Evolutionary conservation across 257 asterid genomes (phyloP), one percentile per base, ranked within the genome.

Genomic region (Plantago ovata): DNA sequence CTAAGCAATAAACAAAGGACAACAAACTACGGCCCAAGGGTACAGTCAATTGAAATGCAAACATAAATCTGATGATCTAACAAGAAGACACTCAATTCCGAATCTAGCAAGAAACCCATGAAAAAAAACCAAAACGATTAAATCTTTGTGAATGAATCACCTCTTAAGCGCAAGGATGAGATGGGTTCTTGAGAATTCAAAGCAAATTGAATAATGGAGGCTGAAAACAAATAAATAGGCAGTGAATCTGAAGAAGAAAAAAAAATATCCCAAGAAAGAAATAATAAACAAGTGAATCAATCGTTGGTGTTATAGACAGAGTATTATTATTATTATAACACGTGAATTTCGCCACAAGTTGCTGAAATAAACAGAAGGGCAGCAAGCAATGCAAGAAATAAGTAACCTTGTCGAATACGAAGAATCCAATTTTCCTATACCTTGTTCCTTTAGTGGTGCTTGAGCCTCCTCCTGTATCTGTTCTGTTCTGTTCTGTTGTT

Each of bases 321-420:
- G n/a, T n/a, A n/a, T n/a, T n/a, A 28, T 8, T 28, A 28, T 28
- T 28, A 3, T 28, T 28, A 4, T 28, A 8, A 4, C 36, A 28
- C 7, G 36, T 28, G 36, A 8, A 12, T 43, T 13, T 1, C 1
- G 6, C 13, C n/a, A 43, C 8, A 69, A 60, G 71, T 63, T 24
- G 58, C 81, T 62, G n/a, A n/a, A n/a, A 63, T 28, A 73, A 76
- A 63, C 53, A 22, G 58, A 79, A 69, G 65, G 76, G 69, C 78
- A 22, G 36, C 36, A 28, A 28, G 36, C 36, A 28, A 28, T 28
- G 36, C 36, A 28, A 28, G 36, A 28, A 28, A 28, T 28, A 28
- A 28, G 36, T 6, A 28, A 28, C 36, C 36, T 28, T 28, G 36
- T 28, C 36, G 36, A 28, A 28, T 28, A 28, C n/a, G n/a, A n/a